Base-by-base conservation (phyloP, 2,329 filamentous ascomycete species). In the Daldinia sp. region DNA sequence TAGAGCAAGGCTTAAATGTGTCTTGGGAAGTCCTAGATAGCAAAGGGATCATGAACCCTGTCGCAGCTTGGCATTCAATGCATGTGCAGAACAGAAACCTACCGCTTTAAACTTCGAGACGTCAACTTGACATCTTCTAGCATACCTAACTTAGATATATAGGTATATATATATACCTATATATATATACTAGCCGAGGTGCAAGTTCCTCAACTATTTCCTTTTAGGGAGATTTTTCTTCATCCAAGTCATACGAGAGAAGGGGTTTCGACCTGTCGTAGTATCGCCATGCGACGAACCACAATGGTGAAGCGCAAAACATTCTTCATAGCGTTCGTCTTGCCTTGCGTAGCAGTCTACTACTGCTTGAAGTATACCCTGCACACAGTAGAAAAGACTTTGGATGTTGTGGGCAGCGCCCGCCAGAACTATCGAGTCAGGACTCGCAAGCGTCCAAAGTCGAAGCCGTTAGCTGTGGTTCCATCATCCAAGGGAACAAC, bases 361-460 rank as follows among this genome's bases (percentile, higher is more conserved):
- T 55, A 23, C 26, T 58, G 56, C 23, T 2, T 56, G 3, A 59
- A 59, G 20, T 59, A 37, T 35, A 54, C 56, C 15, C 2, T 37
- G 1, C 48, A 60, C 5, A 44, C 46, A 2, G 44, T 55, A 18
- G 35, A 18, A 9, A 30, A 63, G 6, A 41, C 55, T 1, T 4
- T 61, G 2, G 15, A 35, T 10, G 20, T 28, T 1, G 57, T 44
- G 20, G 7, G 3, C 5, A 12, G 23, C 10, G 33, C 23, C 10
- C 46, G 42, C n/a, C 46, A 41, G 13, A 53, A 26, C 15, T 10
- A 35, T 28, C 65, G 65, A 4, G 37, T 63, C 50, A 65, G 37
- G 28, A 63, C 58, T 12, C 62, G 65, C 18, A 62, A 59, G 20
- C 58, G 61, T 1, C 66, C 59, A 0, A 68, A 66, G 15, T 71